Base-by-base conservation (phyloP, 2,329 filamentous ascomycete genomes). In the Graphilbum sp. region DNA sequence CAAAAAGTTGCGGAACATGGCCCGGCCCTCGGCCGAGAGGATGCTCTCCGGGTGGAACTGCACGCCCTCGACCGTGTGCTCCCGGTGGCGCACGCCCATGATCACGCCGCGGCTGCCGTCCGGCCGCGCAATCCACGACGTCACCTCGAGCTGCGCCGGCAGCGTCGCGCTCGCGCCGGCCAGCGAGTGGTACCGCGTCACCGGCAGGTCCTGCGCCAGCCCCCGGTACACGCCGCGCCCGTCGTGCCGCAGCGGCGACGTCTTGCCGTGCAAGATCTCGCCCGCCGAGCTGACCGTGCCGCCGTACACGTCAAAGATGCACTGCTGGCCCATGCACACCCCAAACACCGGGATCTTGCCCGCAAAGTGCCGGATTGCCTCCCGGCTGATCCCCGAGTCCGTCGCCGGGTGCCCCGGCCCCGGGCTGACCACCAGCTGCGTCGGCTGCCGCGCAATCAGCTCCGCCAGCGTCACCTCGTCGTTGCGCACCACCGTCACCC, bases 281-380 rank as follows among this genome's bases (percentile, higher is more conserved):
- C 90, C 90, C 10, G 90, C 93, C 42, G 85, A 88, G 54, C 79
- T 79, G 36, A 98, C 90, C 36, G 81, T 76, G 43, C 90, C 90
- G 35, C 90, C 90, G 52, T 92, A 96, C 24, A 85, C 78, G 39
- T 90, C 82, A 54, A 92, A 88, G 47, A 98, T 96, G 59, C 90
- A 98, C 66, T 98, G 90, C 76, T 95, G 79, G 49, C 90, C 90
- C 88, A 98, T 96, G 54, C 90, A 98, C 23, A 98, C 90, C n/a
- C 90, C 90, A 37, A 98, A 73, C 13, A 98, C 75, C 11, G 90
- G 90, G 35, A 98, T 83, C 61, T 94, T 96, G 48, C 90, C 90
- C 23, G 80, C 76, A 57, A 96, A 98, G 57, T 95, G 69, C 50
- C 75, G 69, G 52, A 98, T 94, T 32, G 85, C 87, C 58, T 84